A percentile compares a stretch with the other conserved stretches of the same genome.
Evolutionary conservation across 129 eudicot genomes (phyloP).

Genomic region (Flaveria trinervia): DNA sequence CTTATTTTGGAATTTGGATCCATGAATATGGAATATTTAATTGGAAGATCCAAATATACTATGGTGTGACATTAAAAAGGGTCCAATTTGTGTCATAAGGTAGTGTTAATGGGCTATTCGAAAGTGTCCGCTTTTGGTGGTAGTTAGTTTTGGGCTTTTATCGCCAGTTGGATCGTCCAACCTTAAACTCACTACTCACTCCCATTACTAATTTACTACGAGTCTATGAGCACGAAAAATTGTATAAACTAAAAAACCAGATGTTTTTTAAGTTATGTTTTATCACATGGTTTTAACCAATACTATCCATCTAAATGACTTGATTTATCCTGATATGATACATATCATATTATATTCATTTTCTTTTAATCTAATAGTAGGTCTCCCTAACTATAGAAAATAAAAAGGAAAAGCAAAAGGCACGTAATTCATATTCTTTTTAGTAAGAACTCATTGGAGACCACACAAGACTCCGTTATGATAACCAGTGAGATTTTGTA

Average conservation of each 20-base stretch:
- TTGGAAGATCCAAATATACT: background rate
- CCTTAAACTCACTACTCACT: background rate
- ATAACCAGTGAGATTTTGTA: too few relatives aligned
- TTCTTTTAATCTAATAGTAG: too few relatives aligned
- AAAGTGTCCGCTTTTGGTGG: background rate
- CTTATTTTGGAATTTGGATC: background rate
- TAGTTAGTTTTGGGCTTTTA: background rate
- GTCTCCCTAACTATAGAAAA: too few relatives aligned
- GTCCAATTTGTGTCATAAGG: background rate
- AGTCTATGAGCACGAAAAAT: background rate
- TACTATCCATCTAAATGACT: too few relatives aligned
- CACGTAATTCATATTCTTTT: too few relatives aligned
- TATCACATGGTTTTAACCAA: too few relatives aligned
- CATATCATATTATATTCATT: too few relatives aligned
- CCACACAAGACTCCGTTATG: too few relatives aligned
- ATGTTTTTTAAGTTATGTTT: too few relatives aligned
- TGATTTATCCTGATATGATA: too few relatives aligned
- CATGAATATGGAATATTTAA: background rate
- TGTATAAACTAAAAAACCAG: background rate
- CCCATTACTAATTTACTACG: background rate
- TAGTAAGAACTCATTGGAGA: too few relatives aligned
- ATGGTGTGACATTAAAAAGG: background rate
- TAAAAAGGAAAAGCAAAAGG: too few relatives aligned
- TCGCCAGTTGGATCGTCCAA: background rate
- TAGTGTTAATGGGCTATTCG: background rate